Evolutionary conservation across 805 yeast genomes (phyloP).

Genomic region (Teunomyces kruisii): DNA sequence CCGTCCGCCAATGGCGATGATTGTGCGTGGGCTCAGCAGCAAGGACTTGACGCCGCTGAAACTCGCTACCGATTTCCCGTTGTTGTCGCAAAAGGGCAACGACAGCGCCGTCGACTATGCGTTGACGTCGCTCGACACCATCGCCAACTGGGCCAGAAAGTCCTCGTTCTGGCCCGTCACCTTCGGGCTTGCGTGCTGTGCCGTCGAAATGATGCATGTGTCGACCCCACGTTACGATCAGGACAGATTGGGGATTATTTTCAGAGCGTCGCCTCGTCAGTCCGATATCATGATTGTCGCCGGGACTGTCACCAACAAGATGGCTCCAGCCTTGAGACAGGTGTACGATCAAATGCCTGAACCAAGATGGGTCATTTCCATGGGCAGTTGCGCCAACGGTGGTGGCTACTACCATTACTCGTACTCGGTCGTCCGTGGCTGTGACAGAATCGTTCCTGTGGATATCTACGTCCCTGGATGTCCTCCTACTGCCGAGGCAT

Average conservation of each 20-base stretch:
- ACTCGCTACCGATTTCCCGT: constrained; percentile 67
- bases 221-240: constrained; percentile 91
- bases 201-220: constrained; percentile 93
- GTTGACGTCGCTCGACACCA: constrained; percentile 74
- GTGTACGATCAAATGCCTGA: constrained; percentile 94
- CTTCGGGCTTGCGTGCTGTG: constrained; percentile 90
- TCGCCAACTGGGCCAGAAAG: constrained; percentile 89
- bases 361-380: constrained; percentile 91
- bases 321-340: constrained; percentile 92
- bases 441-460: constrained; percentile 85
- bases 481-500: constrained; percentile 89
- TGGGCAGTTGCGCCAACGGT: constrained; percentile 94
- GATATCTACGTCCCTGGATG: constrained; percentile 92
- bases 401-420: constrained; percentile 93
- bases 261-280: constrained; percentile 92
- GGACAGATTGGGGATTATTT: constrained; percentile 88
- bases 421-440: constrained; percentile 85
- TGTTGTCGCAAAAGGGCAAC: constrained; percentile 60
- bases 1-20: constrained; percentile 13
- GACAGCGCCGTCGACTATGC: constrained; percentile 71
- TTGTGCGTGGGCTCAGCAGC: constrained; percentile 30
- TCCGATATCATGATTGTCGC: constrained; percentile 92
- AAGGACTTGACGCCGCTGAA: constrained; percentile 49
- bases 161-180: constrained; percentile 94
- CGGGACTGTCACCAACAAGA: constrained; percentile 86